phyloP scores from a whole-genome alignment of 371 early-diverging fungal genomes.

The Mycotypha africana region DNA sequence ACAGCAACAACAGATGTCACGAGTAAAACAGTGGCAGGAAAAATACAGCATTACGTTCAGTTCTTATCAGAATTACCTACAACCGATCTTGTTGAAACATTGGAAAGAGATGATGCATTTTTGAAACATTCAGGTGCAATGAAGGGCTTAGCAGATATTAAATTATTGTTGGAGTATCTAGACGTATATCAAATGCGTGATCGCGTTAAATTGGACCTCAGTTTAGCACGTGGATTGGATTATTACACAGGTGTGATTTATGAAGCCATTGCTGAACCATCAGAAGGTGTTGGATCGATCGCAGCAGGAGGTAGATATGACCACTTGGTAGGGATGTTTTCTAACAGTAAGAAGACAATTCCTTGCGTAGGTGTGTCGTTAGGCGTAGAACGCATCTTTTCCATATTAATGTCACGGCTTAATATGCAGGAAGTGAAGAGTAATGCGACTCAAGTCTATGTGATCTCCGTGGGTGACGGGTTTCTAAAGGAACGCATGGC shows the following conservation, averaged over 20 bases:
- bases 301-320: slow-evolving; percentile 99
- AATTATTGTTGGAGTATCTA: slow-evolving; percentile 78
- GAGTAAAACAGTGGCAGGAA: slow-evolving; percentile 64
- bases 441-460: slow-evolving; percentile 83
- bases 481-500: slow-evolving; percentile 89
- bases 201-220: slow-evolving; percentile 80
- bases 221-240: slow-evolving; percentile 96
- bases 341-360: slow-evolving; percentile 63
- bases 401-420: slow-evolving; percentile 68
- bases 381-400: slow-evolving; percentile 98
- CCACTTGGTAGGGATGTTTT: slow-evolving; percentile 94
- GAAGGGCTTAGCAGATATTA: slow-evolving; percentile 89
- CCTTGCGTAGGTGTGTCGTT: slow-evolving; percentile 98
- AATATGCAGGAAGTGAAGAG: slow-evolving; percentile 61
- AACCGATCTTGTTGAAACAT: slow-evolving; percentile 60
- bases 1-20: slow-evolving; percentile 56
- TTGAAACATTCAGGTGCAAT: slow-evolving; percentile 66
- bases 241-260: slow-evolving; percentile 99
- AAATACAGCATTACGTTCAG: slow-evolving; percentile 86
- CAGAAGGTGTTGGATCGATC: slow-evolving; percentile 93
- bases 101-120: slow-evolving; percentile 59
- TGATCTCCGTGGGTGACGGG: slow-evolving; percentile 77
- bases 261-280: slow-evolving; percentile 84
- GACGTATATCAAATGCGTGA: slow-evolving; percentile 73
- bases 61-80: not conserved